These are phyloP conservation scores for Cystobasidiaceae sp. DNA, from an alignment of 1,284 basidiomycete species.

Conservation along the genomic window DNA sequence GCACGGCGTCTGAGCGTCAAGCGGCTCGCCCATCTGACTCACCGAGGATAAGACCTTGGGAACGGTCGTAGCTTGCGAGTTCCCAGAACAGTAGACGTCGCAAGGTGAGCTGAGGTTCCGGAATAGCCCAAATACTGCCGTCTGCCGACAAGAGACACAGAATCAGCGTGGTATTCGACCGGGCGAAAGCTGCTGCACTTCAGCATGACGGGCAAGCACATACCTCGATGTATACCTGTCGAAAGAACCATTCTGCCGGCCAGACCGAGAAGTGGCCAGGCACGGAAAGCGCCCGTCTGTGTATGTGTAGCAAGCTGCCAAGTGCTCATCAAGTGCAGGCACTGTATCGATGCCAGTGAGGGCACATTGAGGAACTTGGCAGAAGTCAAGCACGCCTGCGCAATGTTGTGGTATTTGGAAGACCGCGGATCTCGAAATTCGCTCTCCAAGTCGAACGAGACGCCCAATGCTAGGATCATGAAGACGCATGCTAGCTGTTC, in stretches of 20 bases:
- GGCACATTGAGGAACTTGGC: conserved; percentile 37
- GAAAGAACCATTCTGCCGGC: conserved; percentile 34
- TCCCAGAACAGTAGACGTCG: conserved; percentile 40
- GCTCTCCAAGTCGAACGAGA: conserved; percentile 38
- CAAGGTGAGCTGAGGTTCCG: conserved; percentile 35
- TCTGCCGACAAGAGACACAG: conserved; percentile 31
- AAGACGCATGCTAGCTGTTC: conserved; percentile 41
- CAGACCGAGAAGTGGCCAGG: conserved; percentile 40
- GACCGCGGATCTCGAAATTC: conserved; percentile 36
- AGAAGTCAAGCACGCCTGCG: conserved; percentile 33
- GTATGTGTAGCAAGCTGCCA: conserved; percentile 42
- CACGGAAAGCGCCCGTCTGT: conserved; percentile 41
- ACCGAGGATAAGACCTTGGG: conserved; percentile 32
- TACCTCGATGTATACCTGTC: conserved; percentile 27
- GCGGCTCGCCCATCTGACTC: not conserved
- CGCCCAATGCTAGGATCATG: conserved; percentile 40
- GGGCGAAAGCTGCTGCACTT: not conserved
- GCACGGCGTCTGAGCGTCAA: not conserved
- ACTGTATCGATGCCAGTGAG: conserved; percentile 39
- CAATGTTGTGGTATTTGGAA: conserved; percentile 33
- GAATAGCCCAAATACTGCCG: conserved; percentile 36
- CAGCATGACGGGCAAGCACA: not conserved
- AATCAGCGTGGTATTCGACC: not conserved
- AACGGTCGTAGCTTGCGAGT: conserved; percentile 39
- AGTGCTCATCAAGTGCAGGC: conserved; percentile 40